Evolutionary conservation across 2,329 filamentous ascomycete species (phyloP), one percentile per base, ranked within the genome.

Genomic region (Thielaviopsis euricoi): DNA sequence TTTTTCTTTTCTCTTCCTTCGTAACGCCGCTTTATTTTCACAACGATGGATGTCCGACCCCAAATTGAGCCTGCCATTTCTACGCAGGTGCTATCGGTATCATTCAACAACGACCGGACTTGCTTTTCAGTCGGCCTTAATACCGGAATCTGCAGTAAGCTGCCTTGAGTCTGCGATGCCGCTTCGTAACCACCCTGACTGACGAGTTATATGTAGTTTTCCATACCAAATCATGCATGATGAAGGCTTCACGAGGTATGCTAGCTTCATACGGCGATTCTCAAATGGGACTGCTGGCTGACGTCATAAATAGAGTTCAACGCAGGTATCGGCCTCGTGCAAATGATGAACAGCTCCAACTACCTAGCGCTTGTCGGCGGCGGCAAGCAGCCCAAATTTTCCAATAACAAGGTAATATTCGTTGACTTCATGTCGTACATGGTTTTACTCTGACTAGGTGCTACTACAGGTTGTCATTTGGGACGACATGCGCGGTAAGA

Each of bases 281-380:
- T 48, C n/a, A n/a, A 21, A 10, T n/a, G 19, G 6, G 22, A 52
- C 9, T 22, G 2, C 50, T 52, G 23, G n/a, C 22, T 52, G 23
- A 26, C 22, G 22, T 52, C 50, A 25, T 25, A 23, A 25, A 52
- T 61, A 85, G 84, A 87, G 65, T 88, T 89, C 73, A 87, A 86
- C 67, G 87, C 85, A 19, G 89, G 89, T 52, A 82, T 95, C 62
- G 87, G 86, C 48, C 76, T 88, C 48, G 87, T 85, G 25, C 85
- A 89, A 69, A 93, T 95, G 87, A 83, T 95, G 68, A 87, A 86
- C 51, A 86, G 83, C 64, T 83, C 87, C 56, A 90, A 91, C 71
- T 95, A 90, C 68, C 76, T 96, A 40, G 91, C 88, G 26, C 78
- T 97, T 10, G 89, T 96, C 58, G 90, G 90, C 62, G 91, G 91